Evolutionary conservation across 306 rosid genomes (phyloP).

Genomic region (Cicer bijugum): DNA sequence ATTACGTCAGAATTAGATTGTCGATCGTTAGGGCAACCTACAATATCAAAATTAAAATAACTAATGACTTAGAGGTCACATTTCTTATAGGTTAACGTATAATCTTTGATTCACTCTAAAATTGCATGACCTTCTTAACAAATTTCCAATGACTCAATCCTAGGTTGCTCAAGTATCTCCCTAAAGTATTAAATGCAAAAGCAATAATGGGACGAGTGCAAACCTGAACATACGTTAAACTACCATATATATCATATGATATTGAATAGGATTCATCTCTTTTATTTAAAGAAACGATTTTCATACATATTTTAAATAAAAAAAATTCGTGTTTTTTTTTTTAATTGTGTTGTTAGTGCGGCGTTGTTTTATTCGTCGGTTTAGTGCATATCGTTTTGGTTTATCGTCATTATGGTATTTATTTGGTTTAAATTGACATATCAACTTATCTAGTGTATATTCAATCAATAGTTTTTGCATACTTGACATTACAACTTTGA

Average conservation of each 20-base stretch:
- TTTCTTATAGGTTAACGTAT: not conserved
- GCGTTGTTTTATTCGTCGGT: no score
- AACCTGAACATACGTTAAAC: not conserved
- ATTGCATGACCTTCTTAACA: not conserved
- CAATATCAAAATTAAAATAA: not conserved
- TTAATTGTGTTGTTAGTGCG: no score
- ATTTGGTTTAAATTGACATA: no score
- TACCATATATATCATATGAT: not conserved
- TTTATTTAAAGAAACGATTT: no score
- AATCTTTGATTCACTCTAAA: not conserved
- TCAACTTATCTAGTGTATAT: no score
- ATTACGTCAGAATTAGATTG: not conserved
- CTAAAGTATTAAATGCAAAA: not conserved
- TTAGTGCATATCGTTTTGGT: no score
- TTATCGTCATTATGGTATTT: no score
- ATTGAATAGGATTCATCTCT: no score
- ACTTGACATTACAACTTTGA: no score
- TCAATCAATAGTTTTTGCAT: no score
- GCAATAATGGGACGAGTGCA: not conserved
- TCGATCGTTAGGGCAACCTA: not conserved
- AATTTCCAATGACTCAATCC: not conserved
- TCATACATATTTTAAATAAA: no score
- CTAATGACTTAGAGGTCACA: not conserved
- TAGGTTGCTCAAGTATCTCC: not conserved
- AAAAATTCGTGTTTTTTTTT: no score